Percentiles rank a stretch among this genome's conserved stretches.
phyloP scores from a whole-genome alignment of 306 rosid species.

The Dryas octopetala region DNA sequence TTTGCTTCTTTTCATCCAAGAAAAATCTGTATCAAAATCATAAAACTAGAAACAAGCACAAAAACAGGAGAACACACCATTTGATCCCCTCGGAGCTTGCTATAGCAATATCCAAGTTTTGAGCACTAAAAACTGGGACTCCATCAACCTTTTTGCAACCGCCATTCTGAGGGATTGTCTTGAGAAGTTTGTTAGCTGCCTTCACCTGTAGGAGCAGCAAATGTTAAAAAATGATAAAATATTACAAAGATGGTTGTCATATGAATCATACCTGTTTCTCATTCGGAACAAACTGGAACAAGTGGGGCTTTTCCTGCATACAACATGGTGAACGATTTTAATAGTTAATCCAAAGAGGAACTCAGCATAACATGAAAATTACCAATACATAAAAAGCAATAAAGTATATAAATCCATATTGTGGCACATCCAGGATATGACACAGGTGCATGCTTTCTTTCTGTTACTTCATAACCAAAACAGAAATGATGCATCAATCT shows the following conservation, averaged over 20 bases:
- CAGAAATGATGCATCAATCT: neutral
- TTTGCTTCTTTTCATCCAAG: neutral
- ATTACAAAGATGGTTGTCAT: slow-evolving; percentile 13
- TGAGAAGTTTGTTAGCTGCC: slow-evolving; percentile 88
- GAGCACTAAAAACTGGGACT: slow-evolving; percentile 95
- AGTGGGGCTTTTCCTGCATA: slow-evolving; percentile 89
- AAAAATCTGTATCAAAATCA: neutral
- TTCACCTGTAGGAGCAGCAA: slow-evolving; percentile 54
- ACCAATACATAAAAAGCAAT: neutral
- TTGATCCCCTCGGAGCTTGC: slow-evolving; percentile 84
- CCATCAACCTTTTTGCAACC: slow-evolving; percentile 77
- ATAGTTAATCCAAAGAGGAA: slow-evolving; percentile 16
- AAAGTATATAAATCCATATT: neutral
- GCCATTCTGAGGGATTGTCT: slow-evolving; percentile 50
- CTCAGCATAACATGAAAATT: neutral
- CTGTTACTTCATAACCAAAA: neutral
- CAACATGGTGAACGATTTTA: slow-evolving; percentile 18
- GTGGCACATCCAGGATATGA: neutral
- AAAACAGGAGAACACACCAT: slow-evolving; percentile 55
- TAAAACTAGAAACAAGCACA: slow-evolving; percentile 14
- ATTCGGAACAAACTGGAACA: slow-evolving; percentile 94
- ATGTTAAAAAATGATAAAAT: slow-evolving; percentile 1
- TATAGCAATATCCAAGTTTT: slow-evolving; percentile 92
- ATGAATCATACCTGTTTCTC: slow-evolving; percentile 80
- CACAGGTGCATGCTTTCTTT: neutral